Evolutionary conservation across 495 filamentous ascomycete genomes (phyloP).

Genomic region (Stereocaulon alpinum): DNA sequence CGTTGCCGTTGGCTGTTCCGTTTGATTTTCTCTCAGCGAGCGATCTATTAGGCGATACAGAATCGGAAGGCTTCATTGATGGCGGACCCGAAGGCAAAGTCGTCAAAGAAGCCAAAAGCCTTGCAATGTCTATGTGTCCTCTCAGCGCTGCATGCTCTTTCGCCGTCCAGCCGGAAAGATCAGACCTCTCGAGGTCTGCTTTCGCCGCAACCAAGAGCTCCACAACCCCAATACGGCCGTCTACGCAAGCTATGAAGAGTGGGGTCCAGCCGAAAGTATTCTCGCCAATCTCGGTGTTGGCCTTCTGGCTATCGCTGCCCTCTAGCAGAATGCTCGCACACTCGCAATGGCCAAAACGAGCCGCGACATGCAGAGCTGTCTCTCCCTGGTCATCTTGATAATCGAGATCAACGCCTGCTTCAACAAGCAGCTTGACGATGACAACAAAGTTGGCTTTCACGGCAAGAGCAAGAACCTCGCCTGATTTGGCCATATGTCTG

Average conservation of each 20-base stretch:
- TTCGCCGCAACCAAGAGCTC: constrained; percentile 68
- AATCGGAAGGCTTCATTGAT: constrained; percentile 32
- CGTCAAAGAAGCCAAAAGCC: constrained; percentile 47
- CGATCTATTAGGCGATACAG: constrained; percentile 28
- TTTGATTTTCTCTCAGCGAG: constrained; percentile 46
- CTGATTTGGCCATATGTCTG: constrained; percentile 69
- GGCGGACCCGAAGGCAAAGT: constrained; percentile 32
- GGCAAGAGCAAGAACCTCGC: constrained; percentile 77
- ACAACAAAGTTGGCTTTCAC: constrained; percentile 70
- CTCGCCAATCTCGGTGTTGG: constrained; percentile 67
- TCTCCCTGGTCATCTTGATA: constrained; percentile 91
- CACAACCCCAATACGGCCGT: constrained; percentile 66
- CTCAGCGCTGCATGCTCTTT: constrained; percentile 86
- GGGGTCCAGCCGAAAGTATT: constrained; percentile 89
- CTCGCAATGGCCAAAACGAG: constrained; percentile 71
- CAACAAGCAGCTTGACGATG: constrained; percentile 78
- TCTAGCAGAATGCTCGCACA: constrained; percentile 67
- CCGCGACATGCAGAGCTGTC: constrained; percentile 84
- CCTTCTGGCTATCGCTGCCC: constrained; percentile 56
- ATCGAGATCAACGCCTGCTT: constrained; percentile 87
- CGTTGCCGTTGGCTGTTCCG: constrained; percentile 28
- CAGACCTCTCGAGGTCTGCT: constrained; percentile 57
- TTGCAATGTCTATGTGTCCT: constrained; percentile 73
- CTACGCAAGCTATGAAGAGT: constrained; percentile 81
- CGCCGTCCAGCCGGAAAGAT: constrained; percentile 89